phyloP scores from a whole-genome alignment of 176 grass and related monocot species.

The Bolboschoenus planiculmis region DNA sequence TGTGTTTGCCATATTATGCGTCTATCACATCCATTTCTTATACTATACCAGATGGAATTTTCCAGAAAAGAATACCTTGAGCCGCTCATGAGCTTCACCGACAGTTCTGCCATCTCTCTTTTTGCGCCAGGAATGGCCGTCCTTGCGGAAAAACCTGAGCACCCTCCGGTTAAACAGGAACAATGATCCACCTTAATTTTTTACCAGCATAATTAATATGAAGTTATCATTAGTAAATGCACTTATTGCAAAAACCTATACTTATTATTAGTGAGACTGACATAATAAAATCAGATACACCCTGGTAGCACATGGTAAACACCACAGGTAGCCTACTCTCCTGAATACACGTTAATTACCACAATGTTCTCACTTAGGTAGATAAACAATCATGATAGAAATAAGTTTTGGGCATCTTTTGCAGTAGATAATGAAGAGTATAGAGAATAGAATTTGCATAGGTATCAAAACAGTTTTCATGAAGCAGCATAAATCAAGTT shows the following conservation, averaged over 20 bases:
- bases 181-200: conserved; percentile 81
- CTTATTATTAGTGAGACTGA: too few species aligned
- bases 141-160: conserved; percentile 89
- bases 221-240: conserved; percentile 3
- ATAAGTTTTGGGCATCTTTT: neutral
- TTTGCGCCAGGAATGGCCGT: conserved; percentile 88
- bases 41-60: conserved; percentile 2
- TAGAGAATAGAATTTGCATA: neutral
- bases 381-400: neutral
- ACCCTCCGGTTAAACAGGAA: conserved; percentile 92
- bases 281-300: conserved; percentile 5
- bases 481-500: neutral
- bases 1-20: neutral
- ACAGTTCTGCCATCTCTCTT: conserved; percentile 88
- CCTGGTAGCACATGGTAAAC: neutral
- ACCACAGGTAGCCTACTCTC: neutral
- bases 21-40: conserved; percentile 3
- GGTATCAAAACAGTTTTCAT: neutral
- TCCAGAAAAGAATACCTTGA: conserved; percentile 56
- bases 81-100: conserved; percentile 83
- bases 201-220: neutral
- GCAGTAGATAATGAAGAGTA: neutral
- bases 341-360: neutral
- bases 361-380: neutral
- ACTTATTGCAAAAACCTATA: neutral